Percentiles rank a stretch among this genome's conserved stretches.
Evolutionary conservation across 1,284 basidiomycete species (phyloP).

Genomic region (Pseudozyma thailandica): DNA sequence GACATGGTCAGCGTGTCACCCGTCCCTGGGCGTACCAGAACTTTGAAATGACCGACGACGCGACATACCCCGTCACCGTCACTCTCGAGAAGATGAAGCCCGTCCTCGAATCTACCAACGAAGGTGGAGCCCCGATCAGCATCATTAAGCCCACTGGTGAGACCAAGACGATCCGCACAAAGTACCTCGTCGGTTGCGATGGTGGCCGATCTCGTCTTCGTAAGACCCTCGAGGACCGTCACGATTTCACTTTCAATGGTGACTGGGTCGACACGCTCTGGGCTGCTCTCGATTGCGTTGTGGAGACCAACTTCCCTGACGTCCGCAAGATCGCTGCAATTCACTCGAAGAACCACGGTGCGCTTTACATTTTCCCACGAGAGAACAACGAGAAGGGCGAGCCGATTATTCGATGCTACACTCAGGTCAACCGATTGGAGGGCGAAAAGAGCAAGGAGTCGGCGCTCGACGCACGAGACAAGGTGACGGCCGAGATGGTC

Average conservation of each 20-base stretch:
- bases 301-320: constrained; percentile 64
- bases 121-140: constrained; percentile 55
- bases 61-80: constrained; percentile 55
- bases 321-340: constrained; percentile 66
- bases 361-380: constrained; percentile 68
- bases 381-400: constrained; percentile 67
- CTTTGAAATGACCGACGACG: constrained; percentile 54
- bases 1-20: constrained; percentile 65
- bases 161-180: constrained; percentile 65
- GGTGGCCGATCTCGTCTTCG: constrained; percentile 67
- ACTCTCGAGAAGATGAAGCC: constrained; percentile 63
- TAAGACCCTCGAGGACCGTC: constrained; percentile 60
- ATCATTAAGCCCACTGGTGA: constrained; percentile 60
- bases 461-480: constrained; percentile 57
- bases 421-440: constrained; percentile 64
- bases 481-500: constrained; percentile 68
- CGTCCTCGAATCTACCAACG: constrained; percentile 52
- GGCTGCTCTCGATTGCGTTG: constrained; percentile 64
- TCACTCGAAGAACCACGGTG: constrained; percentile 63
- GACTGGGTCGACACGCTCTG: constrained; percentile 66
- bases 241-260: constrained; percentile 57
- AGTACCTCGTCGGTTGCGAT: constrained; percentile 69
- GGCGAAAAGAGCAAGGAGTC: constrained; percentile 59
- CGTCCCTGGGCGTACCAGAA: constrained; percentile 63
- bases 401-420: constrained; percentile 67